Base-by-base conservation (phyloP, 2,329 filamentous ascomycete species). In the Alternaria incomplexa region DNA sequence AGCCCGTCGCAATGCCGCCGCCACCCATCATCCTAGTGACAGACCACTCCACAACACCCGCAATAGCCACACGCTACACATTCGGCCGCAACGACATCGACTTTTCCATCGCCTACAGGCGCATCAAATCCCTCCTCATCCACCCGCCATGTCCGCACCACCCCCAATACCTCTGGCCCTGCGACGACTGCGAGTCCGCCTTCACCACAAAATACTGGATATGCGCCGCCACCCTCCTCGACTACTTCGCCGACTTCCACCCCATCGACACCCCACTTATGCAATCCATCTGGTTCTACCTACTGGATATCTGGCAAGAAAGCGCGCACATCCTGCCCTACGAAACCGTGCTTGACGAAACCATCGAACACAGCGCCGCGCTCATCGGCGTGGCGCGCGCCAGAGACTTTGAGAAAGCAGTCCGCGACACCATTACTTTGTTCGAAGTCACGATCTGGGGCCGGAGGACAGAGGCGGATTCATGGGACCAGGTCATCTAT, bases 171-270 rank as follows among this genome's bases (percentile, higher is more conserved):
- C 23, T 6, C 11, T 67, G 62, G 63, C 62, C 68, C 23, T 67
- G 68, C 47, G 4, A 6, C 4, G 0, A 22, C 2, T 70, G 67
- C 56, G 58, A 61, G 40, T 15, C 23, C 2, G n/a, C 15, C 46
- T 68, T 63, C 48, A 55, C 67, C 2, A 13, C 63, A 0, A 12
- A 9, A 5, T 74, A 70, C 65, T 77, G 69, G 72, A 20, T 51
- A 3, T 58, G 56, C 22, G 61, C 66, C 17, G 66, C 67, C 6
- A 50, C 46, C 6, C 64, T 79, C 5, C 60, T 75, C 25, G 75
- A 79, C 67, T 79, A 79, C 58, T 72, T 73, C 17, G 68, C 70
- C 45, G 73, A 77, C 52, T 78, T 79, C 62, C 51, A 58, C 15
- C 10, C 51, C 15, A 23, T 20, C 15, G 76, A 79, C 43, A 70